Evolutionary conservation across 495 filamentous ascomycete species (phyloP), one percentile per base, ranked within the genome.

Genomic region (Sphaerosporella brunnea): DNA sequence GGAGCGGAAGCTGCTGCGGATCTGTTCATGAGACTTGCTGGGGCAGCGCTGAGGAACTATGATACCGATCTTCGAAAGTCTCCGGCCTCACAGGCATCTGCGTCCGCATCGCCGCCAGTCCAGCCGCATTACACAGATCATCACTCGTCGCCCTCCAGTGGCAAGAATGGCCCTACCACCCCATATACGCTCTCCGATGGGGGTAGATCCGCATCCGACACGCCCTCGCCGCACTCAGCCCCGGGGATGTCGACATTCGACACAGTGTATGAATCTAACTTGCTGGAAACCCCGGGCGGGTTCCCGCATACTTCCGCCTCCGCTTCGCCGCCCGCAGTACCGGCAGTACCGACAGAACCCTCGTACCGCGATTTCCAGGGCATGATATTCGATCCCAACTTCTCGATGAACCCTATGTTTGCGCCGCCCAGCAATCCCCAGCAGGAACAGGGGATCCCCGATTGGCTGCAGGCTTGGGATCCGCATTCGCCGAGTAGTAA

Each of bases 31-130:
- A 82, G 77, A 45, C 71, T 96, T 23, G 75, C 87, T n/a, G 71
- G 69, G 38, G 85, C 85, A 16, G 86, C 82, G 53, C 64, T 94
- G 54, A 82, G 79, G 59, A 81, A 81, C 51, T 96, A 88, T 62
- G 73, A 78, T 45, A 64, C 65, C 26, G 62, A 66, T 18, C 77
- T 75, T 38, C 45, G 46, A 45, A 58, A 50, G n/a, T 53, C 50
- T 18, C 53, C 49, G 2, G 43, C 19, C 25, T 56, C 55, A 16
- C 43, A 46, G 4, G 10, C 11, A 8, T 43, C 39, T 3, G 39
- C 25, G 4, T n/a, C 41, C 2, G 11, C 18, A 13, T 34, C 43
- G n/a, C 15, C 43, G 1, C 30, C 43, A 8, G 26, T 28, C 1
- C 25, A 26, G 9, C 40, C 13, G 11, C 19, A 23, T 24, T 43